Base-by-base conservation (phyloP, 2,329 filamentous ascomycete genomes). In the Fonsecaea monophora region DNA sequence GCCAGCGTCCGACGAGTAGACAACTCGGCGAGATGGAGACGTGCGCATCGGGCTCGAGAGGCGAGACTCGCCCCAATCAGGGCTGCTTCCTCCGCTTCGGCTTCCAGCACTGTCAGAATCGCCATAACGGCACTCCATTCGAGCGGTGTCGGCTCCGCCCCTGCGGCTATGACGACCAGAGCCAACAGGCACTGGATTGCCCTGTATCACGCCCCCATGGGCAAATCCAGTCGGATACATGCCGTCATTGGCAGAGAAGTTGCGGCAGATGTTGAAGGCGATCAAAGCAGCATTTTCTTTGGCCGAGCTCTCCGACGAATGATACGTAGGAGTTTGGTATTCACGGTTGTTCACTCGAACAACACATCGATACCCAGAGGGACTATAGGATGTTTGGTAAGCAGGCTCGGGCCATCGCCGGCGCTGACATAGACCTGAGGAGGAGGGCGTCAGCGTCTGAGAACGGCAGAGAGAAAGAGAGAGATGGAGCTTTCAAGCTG, bases 181-280 rank as follows among this genome's bases (percentile, higher is more conserved):
- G 53, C 87, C 87, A 77, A 89, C 89, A 35, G 87, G 86, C 65
- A 88, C 86, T 1, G 87, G 87, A 30, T 88, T 78, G 4, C 87
- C 87, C 77, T 90, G 87, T 53, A 87, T 81, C 25, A 85, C 80
- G 21, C 78, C 83, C 72, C 78, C 86, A 76, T 78, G 85, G 78
- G 75, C 84, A 81, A 77, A 85, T 71, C 79, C 87, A 74, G 73
- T 85, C 75, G 76, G 87, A 70, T 86, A 87, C 92, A 96, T 97
- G 77, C 94, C 94, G 74, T 96, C 93, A 77, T 97, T 97, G 79
- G 96, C 92, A 64, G 92, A 96, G 82, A 97, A 97, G 84, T 97
- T 97, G 71, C 93, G 90, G 84, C 94, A 97, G 73, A 97, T 95
- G 88, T 97, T 94, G 81, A 97, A 98, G 65, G 94, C 94, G 69